Conservation (phyloP, 2,329 filamentous ascomycete species). For the Trichophyton verrucosum region DNA sequence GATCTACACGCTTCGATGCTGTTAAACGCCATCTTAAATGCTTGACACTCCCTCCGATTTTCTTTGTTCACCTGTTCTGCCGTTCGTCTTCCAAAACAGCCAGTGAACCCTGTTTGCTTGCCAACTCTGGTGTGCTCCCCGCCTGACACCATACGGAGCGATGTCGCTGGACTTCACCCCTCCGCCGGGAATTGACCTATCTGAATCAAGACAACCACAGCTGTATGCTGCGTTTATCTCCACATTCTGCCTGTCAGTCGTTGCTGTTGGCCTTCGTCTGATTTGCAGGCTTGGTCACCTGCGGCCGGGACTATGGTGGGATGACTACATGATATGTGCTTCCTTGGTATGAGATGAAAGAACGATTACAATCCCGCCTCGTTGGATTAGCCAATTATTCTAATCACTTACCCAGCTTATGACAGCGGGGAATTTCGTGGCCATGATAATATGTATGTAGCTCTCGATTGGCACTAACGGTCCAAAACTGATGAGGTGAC, state of each 20-base stretch:
- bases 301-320: conserved; percentile 1
- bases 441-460: conserved; percentile 5
- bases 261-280: conserved; percentile 1
- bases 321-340: not conserved
- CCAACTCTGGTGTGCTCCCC: not conserved
- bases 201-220: not conserved
- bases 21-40: not conserved
- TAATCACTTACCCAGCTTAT: not conserved
- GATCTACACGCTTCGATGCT: not conserved
- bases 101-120: conserved; percentile 2
- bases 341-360: not conserved
- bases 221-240: conserved; percentile 1
- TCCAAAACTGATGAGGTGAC: not conserved
- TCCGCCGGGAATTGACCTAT: not conserved
- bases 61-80: not conserved
- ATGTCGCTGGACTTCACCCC: conserved; percentile 2
- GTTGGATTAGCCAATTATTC: not conserved
- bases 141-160: not conserved
- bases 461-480: not conserved
- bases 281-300: not conserved
- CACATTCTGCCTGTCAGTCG: not conserved
- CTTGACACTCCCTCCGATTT: not conserved
- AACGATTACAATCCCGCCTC: not conserved
- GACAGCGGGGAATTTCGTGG: conserved; percentile 2
- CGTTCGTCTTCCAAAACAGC: not conserved